Evolutionary conservation across 352 stramenopile species (phyloP).

Genomic region (Phytophthora melonis): DNA sequence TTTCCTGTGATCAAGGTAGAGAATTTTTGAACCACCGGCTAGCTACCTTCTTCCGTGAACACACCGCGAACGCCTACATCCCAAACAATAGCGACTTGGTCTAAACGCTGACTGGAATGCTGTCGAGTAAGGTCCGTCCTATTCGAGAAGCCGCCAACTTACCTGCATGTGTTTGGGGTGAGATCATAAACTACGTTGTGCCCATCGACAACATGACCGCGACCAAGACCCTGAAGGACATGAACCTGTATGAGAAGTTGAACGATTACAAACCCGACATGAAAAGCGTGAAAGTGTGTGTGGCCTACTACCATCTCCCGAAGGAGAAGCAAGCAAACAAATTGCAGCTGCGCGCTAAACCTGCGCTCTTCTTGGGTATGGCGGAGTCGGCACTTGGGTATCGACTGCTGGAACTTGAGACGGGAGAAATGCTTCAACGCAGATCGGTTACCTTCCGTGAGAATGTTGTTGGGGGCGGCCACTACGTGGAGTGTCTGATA

Average conservation of each 20-base stretch:
- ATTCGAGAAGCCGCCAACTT: background rate
- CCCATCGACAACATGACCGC: slow-evolving; percentile 13
- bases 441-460: slow-evolving; percentile 17
- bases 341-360: slow-evolving; percentile 1
- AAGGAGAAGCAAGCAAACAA: slow-evolving; percentile 13
- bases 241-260: slow-evolving; percentile 13
- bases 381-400: slow-evolving; percentile 7
- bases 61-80: background rate
- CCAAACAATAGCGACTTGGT: background rate
- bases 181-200: slow-evolving; percentile 16
- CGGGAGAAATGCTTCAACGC: slow-evolving; percentile 8
- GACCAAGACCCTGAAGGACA: slow-evolving; percentile 5
- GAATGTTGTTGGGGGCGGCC: slow-evolving; percentile 1
- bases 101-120: background rate
- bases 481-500: slow-evolving; percentile 5
- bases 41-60: background rate
- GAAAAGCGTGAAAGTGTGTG: slow-evolving; percentile 13
- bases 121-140: too few species aligned
- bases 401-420: slow-evolving; percentile 8
- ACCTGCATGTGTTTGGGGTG: slow-evolving; percentile 1
- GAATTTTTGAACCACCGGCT: slow-evolving; percentile 8
- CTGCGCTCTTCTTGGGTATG: slow-evolving; percentile 6
- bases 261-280: slow-evolving; percentile 1
- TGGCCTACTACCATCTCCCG: slow-evolving; percentile 10
- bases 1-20: slow-evolving; percentile 14